phyloP scores from a whole-genome alignment of 2,329 filamentous ascomycete genomes.

The Epicoccum sorghinum region DNA sequence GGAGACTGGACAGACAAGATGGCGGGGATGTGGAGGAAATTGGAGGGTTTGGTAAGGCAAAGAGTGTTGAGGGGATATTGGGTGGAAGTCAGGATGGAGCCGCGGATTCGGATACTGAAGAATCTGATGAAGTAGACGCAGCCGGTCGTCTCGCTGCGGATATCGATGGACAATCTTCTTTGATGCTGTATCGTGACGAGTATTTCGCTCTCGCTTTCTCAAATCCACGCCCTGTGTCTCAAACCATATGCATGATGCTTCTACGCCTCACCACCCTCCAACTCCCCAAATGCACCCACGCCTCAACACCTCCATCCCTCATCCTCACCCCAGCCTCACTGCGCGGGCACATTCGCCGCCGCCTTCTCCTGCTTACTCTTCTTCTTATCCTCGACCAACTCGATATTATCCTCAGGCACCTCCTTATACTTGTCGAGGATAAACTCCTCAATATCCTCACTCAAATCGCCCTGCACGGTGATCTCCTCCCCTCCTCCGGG shows the following conservation, averaged over 20 bases:
- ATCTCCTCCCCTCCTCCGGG: constrained; percentile 91
- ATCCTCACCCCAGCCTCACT: background rate
- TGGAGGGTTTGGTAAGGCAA: too few relatives aligned
- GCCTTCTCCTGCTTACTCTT: constrained; percentile 65
- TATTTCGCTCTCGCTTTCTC: background rate
- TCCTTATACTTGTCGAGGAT: constrained; percentile 85
- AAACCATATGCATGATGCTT: too few relatives aligned
- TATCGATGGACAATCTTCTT: too few relatives aligned
- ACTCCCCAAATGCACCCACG: background rate
- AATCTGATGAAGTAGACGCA: constrained; percentile 29
- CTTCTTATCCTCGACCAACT: constrained; percentile 94
- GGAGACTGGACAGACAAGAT: constrained; percentile 24
- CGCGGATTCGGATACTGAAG: constrained; percentile 59
- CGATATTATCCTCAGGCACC: constrained; percentile 93
- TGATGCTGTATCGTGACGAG: too few relatives aligned
- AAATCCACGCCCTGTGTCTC: background rate
- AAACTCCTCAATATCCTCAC: constrained; percentile 92
- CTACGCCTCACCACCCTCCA: background rate
- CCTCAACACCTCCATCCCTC: background rate
- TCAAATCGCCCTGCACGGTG: constrained; percentile 95
- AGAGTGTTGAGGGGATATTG: constrained; percentile 54
- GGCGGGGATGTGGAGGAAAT: constrained; percentile 27
- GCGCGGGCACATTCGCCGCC: constrained; percentile 16
- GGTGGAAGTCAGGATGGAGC: constrained; percentile 60
- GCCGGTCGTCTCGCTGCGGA: background rate